Evolutionary conservation across 495 filamentous ascomycete species (phyloP).

Genomic region (Geoglossum glabrum): DNA sequence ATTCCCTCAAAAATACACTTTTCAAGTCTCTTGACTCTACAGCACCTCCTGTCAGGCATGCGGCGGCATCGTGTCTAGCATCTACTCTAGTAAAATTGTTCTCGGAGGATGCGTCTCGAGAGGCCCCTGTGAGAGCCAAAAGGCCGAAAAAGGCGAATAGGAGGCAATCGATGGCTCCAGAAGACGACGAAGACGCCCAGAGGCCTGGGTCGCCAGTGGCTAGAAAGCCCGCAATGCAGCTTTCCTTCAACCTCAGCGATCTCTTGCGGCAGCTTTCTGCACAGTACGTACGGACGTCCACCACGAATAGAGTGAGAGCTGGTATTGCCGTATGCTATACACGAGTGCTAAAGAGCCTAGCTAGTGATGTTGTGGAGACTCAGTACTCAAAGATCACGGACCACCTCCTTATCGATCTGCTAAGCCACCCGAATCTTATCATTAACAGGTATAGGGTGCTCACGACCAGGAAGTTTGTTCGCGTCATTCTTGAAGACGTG

Average conservation of each 20-base stretch:
- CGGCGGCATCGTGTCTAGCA: slow-evolving; percentile 73
- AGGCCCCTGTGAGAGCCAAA: slow-evolving; percentile 41
- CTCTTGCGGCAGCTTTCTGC: slow-evolving; percentile 61
- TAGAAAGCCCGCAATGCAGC: slow-evolving; percentile 44
- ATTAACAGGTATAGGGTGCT: slow-evolving; percentile 79
- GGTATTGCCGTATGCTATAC: slow-evolving; percentile 78
- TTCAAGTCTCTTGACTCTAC: slow-evolving; percentile 74
- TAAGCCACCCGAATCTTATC: slow-evolving; percentile 53
- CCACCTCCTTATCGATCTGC: slow-evolving; percentile 59
- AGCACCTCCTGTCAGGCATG: slow-evolving; percentile 51
- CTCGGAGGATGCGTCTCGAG: slow-evolving; percentile 36
- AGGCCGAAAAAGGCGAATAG: slow-evolving; percentile 57
- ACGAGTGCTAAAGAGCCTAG: slow-evolving; percentile 51
- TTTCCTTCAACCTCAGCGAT: slow-evolving; percentile 58
- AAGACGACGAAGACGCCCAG: slow-evolving; percentile 56
- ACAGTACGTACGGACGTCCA: slow-evolving; percentile 65
- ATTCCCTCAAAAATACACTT: slow-evolving; percentile 54
- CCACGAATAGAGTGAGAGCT: slow-evolving; percentile 59
- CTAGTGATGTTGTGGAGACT: slow-evolving; percentile 54
- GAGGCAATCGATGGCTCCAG: slow-evolving; percentile 39
- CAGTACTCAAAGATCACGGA: slow-evolving; percentile 62
- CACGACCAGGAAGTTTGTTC: slow-evolving; percentile 67
- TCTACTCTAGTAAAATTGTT: slow-evolving; percentile 60
- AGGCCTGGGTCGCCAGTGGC: slow-evolving; percentile 54
- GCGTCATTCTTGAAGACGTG: slow-evolving; percentile 64